A percentile compares a stretch with the other conserved stretches of the same genome.
Evolutionary conservation across 768 basidiomycete genomes (phyloP).

Genomic region (Tricholoma matsutake): DNA sequence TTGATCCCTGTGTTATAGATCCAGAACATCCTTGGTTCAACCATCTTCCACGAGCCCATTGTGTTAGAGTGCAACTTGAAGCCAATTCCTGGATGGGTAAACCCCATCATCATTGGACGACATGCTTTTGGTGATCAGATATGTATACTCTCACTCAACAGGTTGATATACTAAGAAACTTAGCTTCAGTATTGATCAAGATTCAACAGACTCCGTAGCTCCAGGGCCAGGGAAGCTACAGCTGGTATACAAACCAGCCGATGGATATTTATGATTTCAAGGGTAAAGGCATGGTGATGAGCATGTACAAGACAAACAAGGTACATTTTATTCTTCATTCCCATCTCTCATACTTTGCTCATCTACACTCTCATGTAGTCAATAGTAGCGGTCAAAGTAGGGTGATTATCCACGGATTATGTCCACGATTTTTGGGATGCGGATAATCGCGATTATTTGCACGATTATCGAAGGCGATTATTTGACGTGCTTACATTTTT

Average conservation of each 20-base stretch:
- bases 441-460: too few species aligned
- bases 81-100: slow-evolving; percentile 94
- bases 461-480: too few species aligned
- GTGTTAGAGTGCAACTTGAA: slow-evolving; percentile 87
- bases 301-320: slow-evolving; percentile 99
- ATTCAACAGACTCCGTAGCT: slow-evolving; percentile 90
- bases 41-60: slow-evolving; percentile 98
- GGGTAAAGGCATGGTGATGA: slow-evolving; percentile 88
- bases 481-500: too few species aligned
- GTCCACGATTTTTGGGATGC: too few species aligned
- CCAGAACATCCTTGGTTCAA: slow-evolving; percentile 96
- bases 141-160: slow-evolving; percentile 9
- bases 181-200: slow-evolving; percentile 75
- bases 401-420: too few species aligned
- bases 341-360: neutral
- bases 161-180: neutral
- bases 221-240: slow-evolving; percentile 95
- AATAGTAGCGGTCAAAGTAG: too few species aligned
- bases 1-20: too few species aligned
- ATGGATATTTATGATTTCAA: slow-evolving; percentile 94
- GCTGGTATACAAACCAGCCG: slow-evolving; percentile 80
- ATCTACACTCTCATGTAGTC: slow-evolving; percentile 44
- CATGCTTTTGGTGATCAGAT: slow-evolving; percentile 98
- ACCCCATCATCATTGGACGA: slow-evolving; percentile 94
- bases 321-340: slow-evolving; percentile 31